Evolutionary conservation across 768 basidiomycete genomes (phyloP), one percentile per base, ranked within the genome.

Genomic region (Lyophyllum decastes): DNA sequence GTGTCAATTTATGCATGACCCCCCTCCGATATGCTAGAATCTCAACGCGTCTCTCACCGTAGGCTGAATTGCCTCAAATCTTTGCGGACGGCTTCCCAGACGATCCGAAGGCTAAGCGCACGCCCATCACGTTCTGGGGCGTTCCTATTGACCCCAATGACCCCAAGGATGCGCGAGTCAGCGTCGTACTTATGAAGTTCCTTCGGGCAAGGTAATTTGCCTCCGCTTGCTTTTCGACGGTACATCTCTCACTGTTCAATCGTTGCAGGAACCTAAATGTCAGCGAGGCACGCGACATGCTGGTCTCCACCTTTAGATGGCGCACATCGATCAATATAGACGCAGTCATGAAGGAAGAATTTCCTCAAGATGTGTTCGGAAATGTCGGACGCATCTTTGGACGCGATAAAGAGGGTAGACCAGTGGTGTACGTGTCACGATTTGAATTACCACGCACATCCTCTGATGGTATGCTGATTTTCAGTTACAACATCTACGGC

Each of bases 181-280:
- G 88, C 64, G 89, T 93, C 30, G 66, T 93, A 9, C 76, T 94
- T 35, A 84, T 92, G 82, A 92, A 93, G 67, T 94, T 93, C 76
- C 73, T 92, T 27, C 81, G 88, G 55, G 92, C 92, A 4, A 82
- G 88, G 89, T 86, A 63, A 34, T 70, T 45, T n/a, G 30, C 24
- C 11, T 14, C 26, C 22, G 26, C 26, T 22, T 16, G 46, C 33
- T 41, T 33, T 9, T n/a, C 22, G 33, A n/a, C 10, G 7, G 26
- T n/a, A 41, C 26, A 30, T 41, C 1, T 25, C 33, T 49, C 11
- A 35, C 49, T 21, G n/a, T 10, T 24, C 47, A 17, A 53, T 49
- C 34, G n/a, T 9, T 11, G 17, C 43, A 86, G 88, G 63, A 77
- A 85, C 52, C 72, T 89, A 62, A 80, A 77, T 61, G 67, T 81